Evolutionary conservation across 2,329 filamentous ascomycete species (phyloP).

Genomic region (Graphilbum fragrans): DNA sequence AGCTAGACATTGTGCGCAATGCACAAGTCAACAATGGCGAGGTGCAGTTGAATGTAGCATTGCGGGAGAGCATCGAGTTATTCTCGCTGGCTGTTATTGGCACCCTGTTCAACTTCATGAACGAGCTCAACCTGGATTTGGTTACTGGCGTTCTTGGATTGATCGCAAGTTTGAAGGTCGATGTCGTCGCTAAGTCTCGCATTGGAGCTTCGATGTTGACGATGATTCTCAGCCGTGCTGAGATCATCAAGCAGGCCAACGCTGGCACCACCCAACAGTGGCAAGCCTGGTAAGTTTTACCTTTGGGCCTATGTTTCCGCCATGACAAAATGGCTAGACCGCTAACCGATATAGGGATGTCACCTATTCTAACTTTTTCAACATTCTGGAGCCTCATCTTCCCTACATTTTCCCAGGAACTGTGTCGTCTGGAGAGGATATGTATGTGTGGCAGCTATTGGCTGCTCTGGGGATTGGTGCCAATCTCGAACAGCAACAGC

Average conservation of each 20-base stretch:
- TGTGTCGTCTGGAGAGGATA: conserved; percentile 82
- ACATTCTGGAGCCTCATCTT: conserved; percentile 71
- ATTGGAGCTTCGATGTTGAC: conserved; percentile 85
- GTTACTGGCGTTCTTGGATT: conserved; percentile 82
- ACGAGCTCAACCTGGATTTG: conserved; percentile 81
- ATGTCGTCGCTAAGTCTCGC: conserved; percentile 72
- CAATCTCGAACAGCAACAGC: conserved; percentile 86
- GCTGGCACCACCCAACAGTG: conserved; percentile 59
- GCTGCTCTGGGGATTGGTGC: conserved; percentile 91
- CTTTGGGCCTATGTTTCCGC: neutral
- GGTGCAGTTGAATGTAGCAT: conserved; percentile 55
- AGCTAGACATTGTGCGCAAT: conserved; percentile 76
- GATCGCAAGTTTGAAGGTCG: conserved; percentile 72
- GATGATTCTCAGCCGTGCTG: conserved; percentile 86
- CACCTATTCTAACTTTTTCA: conserved; percentile 80
- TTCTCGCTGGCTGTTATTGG: conserved; percentile 85
- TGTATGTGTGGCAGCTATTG: conserved; percentile 97
- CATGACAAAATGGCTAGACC: neutral
- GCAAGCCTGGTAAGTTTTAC: conserved; percentile 59
- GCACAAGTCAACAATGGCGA: conserved; percentile 66
- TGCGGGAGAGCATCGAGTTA: conserved; percentile 85
- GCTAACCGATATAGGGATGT: conserved; percentile 44
- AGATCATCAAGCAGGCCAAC: conserved; percentile 77
- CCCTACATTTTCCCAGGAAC: conserved; percentile 81
- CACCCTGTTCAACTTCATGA: conserved; percentile 78